Evolutionary conservation across 73 alveolate species (phyloP).

Genomic region (Breviolum minutum): DNA sequence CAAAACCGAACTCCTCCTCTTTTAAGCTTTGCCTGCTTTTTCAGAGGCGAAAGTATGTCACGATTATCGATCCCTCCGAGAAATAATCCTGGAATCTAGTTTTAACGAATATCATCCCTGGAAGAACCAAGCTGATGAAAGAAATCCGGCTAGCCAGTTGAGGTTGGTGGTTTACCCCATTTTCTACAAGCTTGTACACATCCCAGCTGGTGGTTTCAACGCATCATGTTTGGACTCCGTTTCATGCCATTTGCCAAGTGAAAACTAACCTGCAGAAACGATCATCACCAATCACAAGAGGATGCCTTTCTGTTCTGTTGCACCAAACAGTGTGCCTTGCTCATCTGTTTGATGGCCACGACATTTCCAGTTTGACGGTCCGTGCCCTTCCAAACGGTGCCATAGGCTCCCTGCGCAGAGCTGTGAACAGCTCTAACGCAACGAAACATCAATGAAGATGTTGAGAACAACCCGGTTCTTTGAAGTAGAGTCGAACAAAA

Average conservation of each 20-base stretch:
- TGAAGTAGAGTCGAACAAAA: too few species aligned
- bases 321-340: conserved; percentile 50
- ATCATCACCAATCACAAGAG: background rate
- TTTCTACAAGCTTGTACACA: too few species aligned
- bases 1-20: conserved; percentile 18
- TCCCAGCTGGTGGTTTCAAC: too few species aligned
- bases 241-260: background rate
- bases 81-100: background rate
- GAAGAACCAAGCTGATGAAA: too few species aligned
- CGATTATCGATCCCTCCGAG: background rate
- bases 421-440: too few species aligned
- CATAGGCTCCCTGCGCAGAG: conserved; percentile 58
- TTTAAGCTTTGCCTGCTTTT: conserved; percentile 16
- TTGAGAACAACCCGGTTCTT: too few species aligned
- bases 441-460: too few species aligned
- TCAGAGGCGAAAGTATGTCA: background rate
- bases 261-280: background rate
- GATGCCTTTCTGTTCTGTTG: background rate
- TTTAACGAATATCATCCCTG: background rate
- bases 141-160: too few species aligned
- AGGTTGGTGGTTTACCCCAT: too few species aligned
- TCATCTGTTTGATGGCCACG: conserved; percentile 91
- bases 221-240: background rate
- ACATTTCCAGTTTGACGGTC: conserved; percentile 44
- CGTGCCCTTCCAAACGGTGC: conserved; percentile 91